These are phyloP conservation scores for Citrullus colocynthis DNA, from an alignment of 306 rosid genomes.

Conservation along the genomic window DNA sequence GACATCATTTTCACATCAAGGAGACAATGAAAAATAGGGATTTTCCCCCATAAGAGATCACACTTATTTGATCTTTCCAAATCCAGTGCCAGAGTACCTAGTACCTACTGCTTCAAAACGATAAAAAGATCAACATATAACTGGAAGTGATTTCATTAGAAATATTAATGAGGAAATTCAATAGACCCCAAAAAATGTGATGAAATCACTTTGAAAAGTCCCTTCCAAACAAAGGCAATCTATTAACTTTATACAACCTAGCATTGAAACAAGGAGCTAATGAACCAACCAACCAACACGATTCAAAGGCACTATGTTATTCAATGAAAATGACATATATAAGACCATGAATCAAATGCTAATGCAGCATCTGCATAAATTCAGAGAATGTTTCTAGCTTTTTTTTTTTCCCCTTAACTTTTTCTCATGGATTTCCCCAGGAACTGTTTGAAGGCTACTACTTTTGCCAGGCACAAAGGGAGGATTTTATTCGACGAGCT, in stretches of 20 bases:
- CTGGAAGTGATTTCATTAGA: neutral
- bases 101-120: neutral
- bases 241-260: neutral
- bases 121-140: neutral
- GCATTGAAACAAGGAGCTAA: neutral
- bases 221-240: neutral
- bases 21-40: neutral
- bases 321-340: neutral
- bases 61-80: neutral
- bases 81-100: neutral
- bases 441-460: constrained; percentile 93
- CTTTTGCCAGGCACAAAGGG: constrained; percentile 96
- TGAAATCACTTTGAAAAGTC: neutral
- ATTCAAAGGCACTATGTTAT: neutral
- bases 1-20: neutral
- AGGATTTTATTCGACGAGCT: constrained; percentile 69
- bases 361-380: neutral
- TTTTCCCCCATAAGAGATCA: neutral
- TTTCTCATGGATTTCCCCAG: constrained; percentile 19
- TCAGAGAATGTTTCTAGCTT: neutral
- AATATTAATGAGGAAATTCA: neutral
- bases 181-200: neutral
- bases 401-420: neutral
- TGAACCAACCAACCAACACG: neutral
- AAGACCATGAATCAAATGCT: neutral